These are phyloP conservation scores for Gnomoniopsis smithogilvyi DNA, from an alignment of 2,329 filamentous ascomycete genomes.

Conservation along the genomic window DNA sequence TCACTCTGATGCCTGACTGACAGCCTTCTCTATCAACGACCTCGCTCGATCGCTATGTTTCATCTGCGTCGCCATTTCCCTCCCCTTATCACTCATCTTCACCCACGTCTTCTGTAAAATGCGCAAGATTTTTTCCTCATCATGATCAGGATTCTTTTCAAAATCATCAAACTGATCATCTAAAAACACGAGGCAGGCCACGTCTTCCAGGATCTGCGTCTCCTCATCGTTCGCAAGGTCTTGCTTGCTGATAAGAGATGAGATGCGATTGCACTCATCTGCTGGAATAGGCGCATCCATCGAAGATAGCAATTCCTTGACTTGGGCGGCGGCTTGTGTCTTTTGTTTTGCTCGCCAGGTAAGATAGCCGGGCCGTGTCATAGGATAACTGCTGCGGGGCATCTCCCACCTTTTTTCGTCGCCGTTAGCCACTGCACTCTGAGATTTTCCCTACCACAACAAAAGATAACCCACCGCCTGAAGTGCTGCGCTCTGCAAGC, in stretches of 20 bases:
- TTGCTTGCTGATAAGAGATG: slow-evolving; percentile 75
- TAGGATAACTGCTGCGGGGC: slow-evolving; percentile 68
- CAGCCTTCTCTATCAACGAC: slow-evolving; percentile 60
- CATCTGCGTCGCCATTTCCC: slow-evolving; percentile 63
- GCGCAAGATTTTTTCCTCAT: slow-evolving; percentile 73
- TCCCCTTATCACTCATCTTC: slow-evolving; percentile 67
- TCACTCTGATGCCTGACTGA: slow-evolving; percentile 30
- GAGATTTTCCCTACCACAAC: not conserved
- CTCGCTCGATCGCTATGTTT: slow-evolving; percentile 61
- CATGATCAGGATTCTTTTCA: slow-evolving; percentile 59
- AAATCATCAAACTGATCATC: slow-evolving; percentile 85
- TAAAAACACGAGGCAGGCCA: slow-evolving; percentile 82
- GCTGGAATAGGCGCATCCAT: slow-evolving; percentile 36
- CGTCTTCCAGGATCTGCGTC: slow-evolving; percentile 77
- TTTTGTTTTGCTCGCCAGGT: slow-evolving; percentile 76
- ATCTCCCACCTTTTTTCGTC: slow-evolving; percentile 64
- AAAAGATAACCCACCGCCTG: slow-evolving; percentile 46
- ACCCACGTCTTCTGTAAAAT: slow-evolving; percentile 73
- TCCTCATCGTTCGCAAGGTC: slow-evolving; percentile 59
- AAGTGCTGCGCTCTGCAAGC: slow-evolving; percentile 85
- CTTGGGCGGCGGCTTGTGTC: slow-evolving; percentile 53
- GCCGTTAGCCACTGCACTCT: not conserved
- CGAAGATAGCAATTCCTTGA: slow-evolving; percentile 52
- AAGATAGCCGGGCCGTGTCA: slow-evolving; percentile 73
- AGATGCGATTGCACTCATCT: slow-evolving; percentile 60